Evolutionary conservation across 331 rosid genomes (phyloP).

Genomic region (Phaseolus coccineus): DNA sequence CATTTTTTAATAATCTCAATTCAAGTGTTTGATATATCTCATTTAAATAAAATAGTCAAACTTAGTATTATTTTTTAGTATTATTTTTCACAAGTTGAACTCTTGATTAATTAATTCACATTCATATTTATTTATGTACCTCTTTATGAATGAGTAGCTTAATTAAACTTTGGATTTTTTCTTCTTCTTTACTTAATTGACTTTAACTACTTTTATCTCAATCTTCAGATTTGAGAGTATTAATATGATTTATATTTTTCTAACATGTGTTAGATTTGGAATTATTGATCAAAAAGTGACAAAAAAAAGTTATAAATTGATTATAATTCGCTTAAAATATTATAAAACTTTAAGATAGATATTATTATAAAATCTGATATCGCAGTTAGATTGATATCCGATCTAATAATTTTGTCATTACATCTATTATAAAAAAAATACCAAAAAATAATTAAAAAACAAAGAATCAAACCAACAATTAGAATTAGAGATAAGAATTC

Average conservation of each 20-base stretch:
- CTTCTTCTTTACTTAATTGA: too few relatives aligned
- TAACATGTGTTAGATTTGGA: neutral
- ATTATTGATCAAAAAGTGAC: conserved; percentile 17
- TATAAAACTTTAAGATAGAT: too few relatives aligned
- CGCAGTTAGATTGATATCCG: too few relatives aligned
- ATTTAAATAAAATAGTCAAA: neutral
- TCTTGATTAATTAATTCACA: neutral
- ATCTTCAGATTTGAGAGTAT: neutral
- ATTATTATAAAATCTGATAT: too few relatives aligned
- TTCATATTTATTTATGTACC: neutral
- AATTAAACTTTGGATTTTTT: too few relatives aligned
- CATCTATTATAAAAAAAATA: too few relatives aligned
- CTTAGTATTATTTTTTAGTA: neutral
- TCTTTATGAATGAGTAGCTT: neutral
- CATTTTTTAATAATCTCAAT: neutral
- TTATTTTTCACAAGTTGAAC: neutral
- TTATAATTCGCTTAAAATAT: neutral
- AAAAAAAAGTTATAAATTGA: conserved; percentile 18
- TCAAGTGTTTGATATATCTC: neutral
- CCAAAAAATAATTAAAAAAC: too few relatives aligned
- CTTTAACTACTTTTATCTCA: neutral
- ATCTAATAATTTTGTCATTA: too few relatives aligned
- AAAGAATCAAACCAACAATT: too few relatives aligned
- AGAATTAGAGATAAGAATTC: too few relatives aligned
- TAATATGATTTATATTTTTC: neutral